Base-by-base conservation (phyloP, 2,329 filamentous ascomycete species). In the Dactylellina parvicollis region DNA sequence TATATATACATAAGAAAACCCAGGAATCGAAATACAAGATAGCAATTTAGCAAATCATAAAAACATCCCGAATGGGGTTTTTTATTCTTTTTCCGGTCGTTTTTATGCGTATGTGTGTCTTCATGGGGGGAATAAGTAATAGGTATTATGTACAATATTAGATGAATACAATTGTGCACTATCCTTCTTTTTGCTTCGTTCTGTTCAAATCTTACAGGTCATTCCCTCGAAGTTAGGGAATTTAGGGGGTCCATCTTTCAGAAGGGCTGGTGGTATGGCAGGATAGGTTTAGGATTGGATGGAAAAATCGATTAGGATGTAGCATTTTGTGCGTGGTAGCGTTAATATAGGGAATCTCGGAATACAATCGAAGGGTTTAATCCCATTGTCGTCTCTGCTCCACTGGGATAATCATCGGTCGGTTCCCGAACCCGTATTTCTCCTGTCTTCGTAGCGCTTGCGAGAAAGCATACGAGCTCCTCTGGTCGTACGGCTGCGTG, bases 401-500 rank as follows among this genome's bases (percentile, higher is more conserved):
- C 5, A 62, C 66, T 0, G 66, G 66, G 4, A 62, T 47, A 36
- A 71, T 55, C 24, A 62, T 44, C 12, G 66, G 66, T 20, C 57
- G 42, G 0, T 47, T 42, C 3, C 66, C 66, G 32, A 62, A 61
- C 18, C 66, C 66, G 50, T 71, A 71, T 18, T 50, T 55, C 40
- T 71, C 38, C 24, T 71, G 66, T 49, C 57, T 42, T 28, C 57
- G 57, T 14, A 71, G 56, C 18, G 66, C 66, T 20, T 71, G 66
- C 1, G 66, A 42, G 49, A 71, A 71, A 22, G 66, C 66, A 24
- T 54, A 57, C 22, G 66, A 56, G 16, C 49, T 56, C 8, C 57
- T 38, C 44, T 71, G 56, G 36, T 90, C 88, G 44, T 92, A 91
- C 76, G 91, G 88, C 78, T 99, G 95, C 72, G 92, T 93, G 80